A percentile compares a stretch with the other conserved stretches of the same genome.
Evolutionary conservation across 2,329 filamentous ascomycete genomes (phyloP).

Genomic region (Trichophyton equinum): DNA sequence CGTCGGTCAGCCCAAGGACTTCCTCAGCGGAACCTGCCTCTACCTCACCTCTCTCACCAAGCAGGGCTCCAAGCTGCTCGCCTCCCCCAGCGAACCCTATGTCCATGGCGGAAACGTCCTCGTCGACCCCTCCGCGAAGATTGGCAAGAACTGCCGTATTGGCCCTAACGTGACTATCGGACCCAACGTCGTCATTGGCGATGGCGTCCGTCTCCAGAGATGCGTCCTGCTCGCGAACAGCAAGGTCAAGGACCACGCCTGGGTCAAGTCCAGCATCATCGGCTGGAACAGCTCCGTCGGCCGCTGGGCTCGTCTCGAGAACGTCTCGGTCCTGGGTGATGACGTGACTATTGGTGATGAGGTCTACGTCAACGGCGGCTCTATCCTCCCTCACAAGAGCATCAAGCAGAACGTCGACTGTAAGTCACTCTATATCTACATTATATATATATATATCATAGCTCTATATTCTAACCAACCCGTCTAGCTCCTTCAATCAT

Average conservation of each 20-base stretch:
- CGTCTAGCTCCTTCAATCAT: constrained; percentile 36
- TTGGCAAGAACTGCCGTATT: constrained; percentile 96
- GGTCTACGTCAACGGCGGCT: constrained; percentile 96
- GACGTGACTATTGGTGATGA: constrained; percentile 97
- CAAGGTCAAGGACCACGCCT: constrained; percentile 97
- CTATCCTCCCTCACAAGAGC: constrained; percentile 91
- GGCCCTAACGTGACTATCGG: constrained; percentile 95
- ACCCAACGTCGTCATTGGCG: constrained; percentile 79
- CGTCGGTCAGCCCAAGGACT: constrained; percentile 96
- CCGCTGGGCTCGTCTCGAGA: constrained; percentile 91
- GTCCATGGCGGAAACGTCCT: constrained; percentile 91
- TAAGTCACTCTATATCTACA: constrained; percentile 26
- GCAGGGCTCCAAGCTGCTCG: constrained; percentile 74
- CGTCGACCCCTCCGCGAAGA: constrained; percentile 86
- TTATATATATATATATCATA: background rate
- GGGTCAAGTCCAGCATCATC: constrained; percentile 97
- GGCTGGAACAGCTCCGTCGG: constrained; percentile 97
- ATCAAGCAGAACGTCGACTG: constrained; percentile 96
- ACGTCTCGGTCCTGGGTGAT: constrained; percentile 93
- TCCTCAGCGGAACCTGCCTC: constrained; percentile 87
- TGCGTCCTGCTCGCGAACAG: constrained; percentile 78
- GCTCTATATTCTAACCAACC: background rate
- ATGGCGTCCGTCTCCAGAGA: constrained; percentile 86
- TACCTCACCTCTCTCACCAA: constrained; percentile 89
- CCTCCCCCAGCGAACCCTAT: constrained; percentile 59